Conservation (phyloP, 2,329 filamentous ascomycete genomes). For the Ascochyta pisi region DNA sequence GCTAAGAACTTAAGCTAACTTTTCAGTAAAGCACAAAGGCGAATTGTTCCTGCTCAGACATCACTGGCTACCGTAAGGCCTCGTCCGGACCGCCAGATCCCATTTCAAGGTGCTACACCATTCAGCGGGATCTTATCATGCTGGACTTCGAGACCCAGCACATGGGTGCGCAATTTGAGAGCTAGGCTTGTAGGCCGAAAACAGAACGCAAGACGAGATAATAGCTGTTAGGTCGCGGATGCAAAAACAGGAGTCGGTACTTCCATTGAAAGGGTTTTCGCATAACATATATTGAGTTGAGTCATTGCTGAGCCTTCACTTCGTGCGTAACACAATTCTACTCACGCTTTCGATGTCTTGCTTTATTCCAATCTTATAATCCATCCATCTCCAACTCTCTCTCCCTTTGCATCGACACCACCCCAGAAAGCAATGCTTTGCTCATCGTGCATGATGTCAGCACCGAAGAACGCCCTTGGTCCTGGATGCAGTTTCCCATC, state of each 20-base stretch:
- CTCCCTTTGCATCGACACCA: slow-evolving; percentile 52
- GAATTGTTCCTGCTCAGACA: not conserved
- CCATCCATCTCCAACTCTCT: slow-evolving; percentile 55
- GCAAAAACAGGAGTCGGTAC: not conserved
- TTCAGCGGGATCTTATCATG: not conserved
- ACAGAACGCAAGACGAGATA: too few relatives aligned
- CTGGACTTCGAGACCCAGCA: not conserved
- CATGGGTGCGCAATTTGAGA: not conserved
- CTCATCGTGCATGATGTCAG: slow-evolving; percentile 48
- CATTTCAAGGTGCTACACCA: too few relatives aligned
- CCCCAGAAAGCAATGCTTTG: slow-evolving; percentile 52
- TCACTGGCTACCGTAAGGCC: not conserved
- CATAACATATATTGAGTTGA: too few relatives aligned
- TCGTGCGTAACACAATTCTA: too few relatives aligned
- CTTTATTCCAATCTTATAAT: slow-evolving; percentile 47
- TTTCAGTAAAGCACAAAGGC: not conserved
- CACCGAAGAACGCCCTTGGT: slow-evolving; percentile 51
- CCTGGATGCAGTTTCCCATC: slow-evolving; percentile 55
- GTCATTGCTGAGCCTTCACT: too few relatives aligned
- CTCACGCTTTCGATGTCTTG: not conserved
- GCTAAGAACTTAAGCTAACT: too few relatives aligned
- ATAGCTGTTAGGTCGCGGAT: too few relatives aligned
- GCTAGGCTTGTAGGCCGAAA: too few relatives aligned
- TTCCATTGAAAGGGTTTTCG: too few relatives aligned
- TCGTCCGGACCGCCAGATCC: too few relatives aligned